Conservation (phyloP, 2,329 filamentous ascomycete genomes). For the Xylariaceae sp. region DNA sequence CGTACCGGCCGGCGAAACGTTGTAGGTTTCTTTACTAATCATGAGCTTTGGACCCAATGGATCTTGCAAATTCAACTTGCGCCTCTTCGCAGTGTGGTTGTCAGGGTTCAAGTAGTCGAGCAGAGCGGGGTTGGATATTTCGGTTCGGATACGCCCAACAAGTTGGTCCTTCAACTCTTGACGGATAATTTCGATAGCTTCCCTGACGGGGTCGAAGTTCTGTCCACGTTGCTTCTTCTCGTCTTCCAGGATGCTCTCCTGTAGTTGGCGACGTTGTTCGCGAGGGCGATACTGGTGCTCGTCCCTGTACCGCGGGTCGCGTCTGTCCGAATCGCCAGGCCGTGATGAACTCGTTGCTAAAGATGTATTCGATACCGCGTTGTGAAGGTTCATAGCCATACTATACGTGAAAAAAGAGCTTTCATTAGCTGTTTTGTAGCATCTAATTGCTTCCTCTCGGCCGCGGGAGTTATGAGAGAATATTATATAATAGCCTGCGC, state of each 20-base stretch:
- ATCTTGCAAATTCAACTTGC: slow-evolving; percentile 59
- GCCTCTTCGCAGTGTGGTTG: slow-evolving; percentile 74
- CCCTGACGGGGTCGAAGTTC: slow-evolving; percentile 83
- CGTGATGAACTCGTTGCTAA: slow-evolving; percentile 17
- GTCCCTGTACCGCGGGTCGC: slow-evolving; percentile 54
- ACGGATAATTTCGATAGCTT: slow-evolving; percentile 74
- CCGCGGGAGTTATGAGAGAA: slow-evolving; percentile 77
- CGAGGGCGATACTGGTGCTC: slow-evolving; percentile 62
- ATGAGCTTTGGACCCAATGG: slow-evolving; percentile 35
- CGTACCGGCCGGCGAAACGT: slow-evolving; percentile 60
- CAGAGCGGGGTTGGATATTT: slow-evolving; percentile 76
- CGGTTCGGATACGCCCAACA: slow-evolving; percentile 81
- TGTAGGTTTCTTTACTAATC: slow-evolving; percentile 57
- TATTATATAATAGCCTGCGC: slow-evolving; percentile 84
- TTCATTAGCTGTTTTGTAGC: slow-evolving; percentile 73
- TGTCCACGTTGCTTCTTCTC: slow-evolving; percentile 85
- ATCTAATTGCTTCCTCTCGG: slow-evolving; percentile 75
- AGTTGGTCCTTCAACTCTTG: slow-evolving; percentile 82
- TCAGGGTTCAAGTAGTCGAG: slow-evolving; percentile 78
- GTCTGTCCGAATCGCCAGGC: slow-evolving; percentile 25
- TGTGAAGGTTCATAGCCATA: slow-evolving; percentile 84
- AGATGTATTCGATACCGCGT: slow-evolving; percentile 29
- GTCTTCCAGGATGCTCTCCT: slow-evolving; percentile 78
- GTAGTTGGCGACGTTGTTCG: slow-evolving; percentile 69
- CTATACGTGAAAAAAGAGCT: slow-evolving; percentile 84